Conservation (phyloP, 305 asterid species). For the Fraxinus sp. region DNA sequence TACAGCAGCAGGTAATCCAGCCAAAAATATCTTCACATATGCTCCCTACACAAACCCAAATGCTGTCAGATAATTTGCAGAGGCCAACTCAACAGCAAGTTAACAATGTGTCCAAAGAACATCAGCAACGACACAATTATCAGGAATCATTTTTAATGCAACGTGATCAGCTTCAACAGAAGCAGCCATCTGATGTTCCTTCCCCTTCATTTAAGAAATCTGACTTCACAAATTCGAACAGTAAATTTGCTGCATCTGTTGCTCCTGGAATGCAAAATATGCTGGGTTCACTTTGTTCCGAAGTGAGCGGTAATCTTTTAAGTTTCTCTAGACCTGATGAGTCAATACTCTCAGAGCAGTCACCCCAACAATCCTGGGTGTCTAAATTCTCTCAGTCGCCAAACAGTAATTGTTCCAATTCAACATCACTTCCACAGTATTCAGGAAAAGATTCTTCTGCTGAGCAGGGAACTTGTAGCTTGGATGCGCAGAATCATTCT, state of each 20-base stretch:
- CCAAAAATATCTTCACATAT: slow-evolving; percentile 37
- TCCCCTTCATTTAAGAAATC: slow-evolving; percentile 69
- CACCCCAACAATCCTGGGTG: slow-evolving; percentile 70
- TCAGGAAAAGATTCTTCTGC: slow-evolving; percentile 59
- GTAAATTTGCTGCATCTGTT: slow-evolving; percentile 47
- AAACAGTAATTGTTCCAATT: slow-evolving; percentile 40
- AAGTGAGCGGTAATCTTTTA: slow-evolving; percentile 60
- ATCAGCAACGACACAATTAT: slow-evolving; percentile 47
- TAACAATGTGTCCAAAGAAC: slow-evolving; percentile 42
- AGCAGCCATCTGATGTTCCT: slow-evolving; percentile 60
- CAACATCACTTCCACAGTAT: slow-evolving; percentile 44
- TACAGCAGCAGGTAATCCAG: slow-evolving; percentile 45
- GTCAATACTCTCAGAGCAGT: slow-evolving; percentile 54
- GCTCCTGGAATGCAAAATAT: slow-evolving; percentile 63
- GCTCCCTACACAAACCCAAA: slow-evolving; percentile 51
- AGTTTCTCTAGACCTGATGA: slow-evolving; percentile 62
- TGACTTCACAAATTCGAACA: slow-evolving; percentile 47
- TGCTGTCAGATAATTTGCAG: slow-evolving; percentile 48
- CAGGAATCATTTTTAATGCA: slow-evolving; percentile 58
- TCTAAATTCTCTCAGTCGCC: slow-evolving; percentile 51
- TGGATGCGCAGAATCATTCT: slow-evolving; percentile 61
- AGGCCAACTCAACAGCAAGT: slow-evolving; percentile 43
- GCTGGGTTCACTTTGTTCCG: slow-evolving; percentile 65
- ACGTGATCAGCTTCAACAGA: slow-evolving; percentile 60
- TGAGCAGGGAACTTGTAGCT: slow-evolving; percentile 55